Base-by-base conservation (phyloP, 169 alveolate genomes). In the Plasmodium gallinaceum region DNA sequence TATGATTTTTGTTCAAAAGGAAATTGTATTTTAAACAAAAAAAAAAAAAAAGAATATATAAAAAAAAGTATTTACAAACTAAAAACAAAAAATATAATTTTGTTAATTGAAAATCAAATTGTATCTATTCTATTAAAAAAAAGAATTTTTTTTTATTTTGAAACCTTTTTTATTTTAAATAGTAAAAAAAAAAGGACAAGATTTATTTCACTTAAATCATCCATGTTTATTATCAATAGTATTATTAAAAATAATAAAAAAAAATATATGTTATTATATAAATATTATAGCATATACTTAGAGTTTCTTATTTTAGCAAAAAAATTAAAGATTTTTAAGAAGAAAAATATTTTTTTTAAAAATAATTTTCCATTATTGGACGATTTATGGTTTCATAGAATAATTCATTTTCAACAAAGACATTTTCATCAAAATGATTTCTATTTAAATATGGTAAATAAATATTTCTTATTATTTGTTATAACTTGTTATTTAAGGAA, bases 51-150 rank as follows among this genome's bases (percentile, higher is more conserved):
- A n/a, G 16, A 32, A 22, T 20, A 62, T n/a, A 48, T 16, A 76
- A 76, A 39, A 32, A 24, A 26, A 6, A 14, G 9, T 10, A n/a
- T 24, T 20, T 39, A 26, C 76, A 16, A 62, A 76, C 7, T 45
- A 16, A 45, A 51, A 7, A 12, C 22, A 9, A 26, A 76, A 42
- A 64, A 39, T 45, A 18, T 76, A 39, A 24, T 32, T 32, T 26
- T 18, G 14, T 26, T 62, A 20, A 46, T 76, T 8, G 66, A 48
- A 43, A 37, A 64, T 54, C 89, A 76, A 46, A 46, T 76, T 42
- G 14, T 64, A 20, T 46, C 52, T 42, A 64, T 76, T 5, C 24
- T 76, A 62, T 76, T 76, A 9, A 76, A 76, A 64, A 76, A 76
- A 22, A 37, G 22, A n/a, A 20, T 76, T 45, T 46, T 16, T 62